Percentiles rank a stretch among this genome's conserved stretches.
Evolutionary conservation across 2,329 filamentous ascomycete genomes (phyloP).

Genomic region (Colletotrichum higginsianum): DNA sequence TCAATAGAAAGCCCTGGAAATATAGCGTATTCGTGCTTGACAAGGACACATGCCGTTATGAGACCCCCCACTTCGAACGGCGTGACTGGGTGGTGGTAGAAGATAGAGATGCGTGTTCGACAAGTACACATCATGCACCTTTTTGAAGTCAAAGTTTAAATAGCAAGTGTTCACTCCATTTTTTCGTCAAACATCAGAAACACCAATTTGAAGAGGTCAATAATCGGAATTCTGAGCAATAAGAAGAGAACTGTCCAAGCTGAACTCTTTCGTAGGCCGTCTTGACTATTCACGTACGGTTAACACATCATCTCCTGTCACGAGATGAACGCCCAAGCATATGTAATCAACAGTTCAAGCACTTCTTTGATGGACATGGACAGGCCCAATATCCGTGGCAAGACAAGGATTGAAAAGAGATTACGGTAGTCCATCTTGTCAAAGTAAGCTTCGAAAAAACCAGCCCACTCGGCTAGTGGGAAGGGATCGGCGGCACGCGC

Average conservation of each 20-base stretch:
- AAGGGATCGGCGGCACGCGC: conserved; percentile 12
- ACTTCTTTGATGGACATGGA: too few relatives aligned
- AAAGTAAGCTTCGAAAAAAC: conserved; percentile 18
- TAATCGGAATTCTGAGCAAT: not conserved
- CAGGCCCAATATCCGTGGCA: not conserved
- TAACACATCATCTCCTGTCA: not conserved
- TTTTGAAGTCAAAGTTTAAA: too few relatives aligned
- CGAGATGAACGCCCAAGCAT: not conserved
- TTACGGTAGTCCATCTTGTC: conserved; percentile 6
- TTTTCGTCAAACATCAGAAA: too few relatives aligned
- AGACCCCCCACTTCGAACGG: not conserved
- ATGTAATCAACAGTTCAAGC: not conserved
- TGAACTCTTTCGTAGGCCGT: not conserved
- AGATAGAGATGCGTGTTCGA: not conserved
- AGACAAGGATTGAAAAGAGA: not conserved
- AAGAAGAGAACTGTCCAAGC: not conserved
- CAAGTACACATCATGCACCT: too few relatives aligned
- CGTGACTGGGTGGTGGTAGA: not conserved
- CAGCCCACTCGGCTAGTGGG: not conserved
- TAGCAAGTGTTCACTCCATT: too few relatives aligned
- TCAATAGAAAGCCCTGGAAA: too few relatives aligned
- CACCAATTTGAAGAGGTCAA: too few relatives aligned
- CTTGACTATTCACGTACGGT: not conserved
- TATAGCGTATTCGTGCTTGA: conserved; percentile 10
- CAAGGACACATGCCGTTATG: not conserved